Evolutionary conservation across 306 rosid species (phyloP).

Genomic region (Quercus variabilis): DNA sequence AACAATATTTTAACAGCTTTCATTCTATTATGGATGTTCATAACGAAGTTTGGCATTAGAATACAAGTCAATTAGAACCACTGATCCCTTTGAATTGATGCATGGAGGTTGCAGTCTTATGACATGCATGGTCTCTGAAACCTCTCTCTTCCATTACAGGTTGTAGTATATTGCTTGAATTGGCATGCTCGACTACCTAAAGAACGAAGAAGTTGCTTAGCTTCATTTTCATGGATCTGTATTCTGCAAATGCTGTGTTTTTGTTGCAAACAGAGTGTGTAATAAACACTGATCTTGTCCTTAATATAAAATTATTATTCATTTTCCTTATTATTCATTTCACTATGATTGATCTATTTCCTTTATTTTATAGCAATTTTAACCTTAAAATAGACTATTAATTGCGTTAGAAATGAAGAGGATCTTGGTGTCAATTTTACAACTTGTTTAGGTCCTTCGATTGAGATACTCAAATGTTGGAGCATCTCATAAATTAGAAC

Average conservation of each 20-base stretch:
- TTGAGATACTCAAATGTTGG: not conserved
- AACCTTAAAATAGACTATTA: not conserved
- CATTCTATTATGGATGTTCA: not conserved
- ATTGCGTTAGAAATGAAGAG: not conserved
- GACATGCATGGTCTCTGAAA: not conserved
- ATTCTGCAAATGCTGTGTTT: too few species aligned
- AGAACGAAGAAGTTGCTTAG: not conserved
- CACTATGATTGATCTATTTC: too few species aligned
- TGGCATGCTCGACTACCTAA: not conserved
- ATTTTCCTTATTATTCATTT: too few species aligned
- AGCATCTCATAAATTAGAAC: not conserved
- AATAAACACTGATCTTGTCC: too few species aligned
- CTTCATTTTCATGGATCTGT: not conserved
- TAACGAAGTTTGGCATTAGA: not conserved
- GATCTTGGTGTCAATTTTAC: not conserved
- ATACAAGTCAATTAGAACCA: too few species aligned
- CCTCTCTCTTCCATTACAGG: not conserved
- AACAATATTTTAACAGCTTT: not conserved
- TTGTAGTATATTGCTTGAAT: not conserved
- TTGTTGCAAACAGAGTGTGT: too few species aligned
- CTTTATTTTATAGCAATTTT: too few species aligned
- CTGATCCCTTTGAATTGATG: too few species aligned
- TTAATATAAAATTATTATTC: too few species aligned
- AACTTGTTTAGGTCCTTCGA: slow-evolving; percentile 20
- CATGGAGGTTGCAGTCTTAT: too few species aligned